These are phyloP conservation scores for Thielaviopsis populi DNA, from an alignment of 2,329 filamentous ascomycete genomes.

Conservation along the genomic window DNA sequence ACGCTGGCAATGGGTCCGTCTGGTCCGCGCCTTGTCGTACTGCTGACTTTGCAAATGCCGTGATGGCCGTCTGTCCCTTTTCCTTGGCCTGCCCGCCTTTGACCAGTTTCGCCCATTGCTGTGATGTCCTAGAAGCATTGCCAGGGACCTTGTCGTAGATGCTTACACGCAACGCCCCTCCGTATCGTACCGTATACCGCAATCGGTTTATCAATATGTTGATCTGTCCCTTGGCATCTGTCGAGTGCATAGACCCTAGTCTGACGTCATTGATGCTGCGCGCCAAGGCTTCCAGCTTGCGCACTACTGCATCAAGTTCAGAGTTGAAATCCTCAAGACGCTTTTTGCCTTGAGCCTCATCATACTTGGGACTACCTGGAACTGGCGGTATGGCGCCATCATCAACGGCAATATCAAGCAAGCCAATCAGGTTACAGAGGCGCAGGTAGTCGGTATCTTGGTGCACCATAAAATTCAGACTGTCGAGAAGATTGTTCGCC, in stretches of 20 bases:
- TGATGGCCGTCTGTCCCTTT: conserved; percentile 36
- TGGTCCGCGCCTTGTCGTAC: neutral
- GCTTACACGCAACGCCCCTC: conserved; percentile 37
- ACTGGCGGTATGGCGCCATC: conserved; percentile 29
- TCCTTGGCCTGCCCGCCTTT: conserved; percentile 28
- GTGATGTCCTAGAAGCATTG: neutral
- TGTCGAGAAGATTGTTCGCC: conserved; percentile 23
- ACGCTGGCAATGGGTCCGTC: no score
- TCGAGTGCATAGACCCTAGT: conserved; percentile 54
- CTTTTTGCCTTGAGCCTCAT: conserved; percentile 19
- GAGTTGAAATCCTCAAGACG: conserved; percentile 45
- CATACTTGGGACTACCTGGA: conserved; percentile 18
- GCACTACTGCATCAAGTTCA: conserved; percentile 51
- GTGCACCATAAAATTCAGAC: conserved; percentile 37
- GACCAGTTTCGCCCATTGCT: conserved; percentile 2
- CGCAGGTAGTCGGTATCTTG: conserved; percentile 50
- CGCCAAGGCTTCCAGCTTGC: conserved; percentile 41
- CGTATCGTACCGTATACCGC: conserved; percentile 53
- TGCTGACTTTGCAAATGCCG: conserved; percentile 26
- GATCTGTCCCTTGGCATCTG: conserved; percentile 61
- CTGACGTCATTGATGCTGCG: conserved; percentile 58
- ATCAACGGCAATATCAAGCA: conserved; percentile 64
- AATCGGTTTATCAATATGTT: conserved; percentile 64
- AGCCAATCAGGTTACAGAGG: conserved; percentile 47
- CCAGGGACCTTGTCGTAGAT: conserved; percentile 30